Base-by-base conservation (phyloP, 208 protist genomes). In the Wallacemonas rigidus region DNA sequence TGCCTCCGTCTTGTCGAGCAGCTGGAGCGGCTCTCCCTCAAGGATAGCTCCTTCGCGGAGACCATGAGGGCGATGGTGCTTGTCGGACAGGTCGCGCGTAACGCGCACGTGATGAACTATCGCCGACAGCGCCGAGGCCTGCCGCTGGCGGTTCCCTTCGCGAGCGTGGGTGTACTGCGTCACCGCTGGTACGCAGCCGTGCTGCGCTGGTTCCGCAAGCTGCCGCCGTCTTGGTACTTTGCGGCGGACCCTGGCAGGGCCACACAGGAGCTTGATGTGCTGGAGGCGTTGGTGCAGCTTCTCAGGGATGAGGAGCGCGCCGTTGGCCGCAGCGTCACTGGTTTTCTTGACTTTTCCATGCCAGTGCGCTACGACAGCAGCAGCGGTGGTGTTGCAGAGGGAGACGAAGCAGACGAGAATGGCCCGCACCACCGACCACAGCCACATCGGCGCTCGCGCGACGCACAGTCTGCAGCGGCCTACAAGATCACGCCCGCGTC, bases 141-240 rank as follows among this genome's bases (percentile, higher is more conserved):
- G 2, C 40, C 76, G 38, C 65, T 70, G 1, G 47, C 88, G 6
- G 81, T 92, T n/a, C 74, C 88, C n/a, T 90, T 80, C 67, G 64
- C 85, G 11, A 84, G 77, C 15, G 79, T 96, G 64, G 87, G 82
- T 9, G 76, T 75, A 55, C 76, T 94, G 76, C 88, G 88, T 17
- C 87, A 93, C 77, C 83, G 85, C 17, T 91, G 78, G 73, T 96
- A 96, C 70, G 76, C 71, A 61, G 82, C 69, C 55, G 77, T 94
- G 53, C 78, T 96, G 71, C 91, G 85, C 60, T 96, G 91, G 91
- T 94, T 96, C 76, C 84, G 79, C 50, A 86, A 89, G 75, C 80
- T 61, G 43, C 91, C 88, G 51, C 88, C 88, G 43, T 87, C 82
- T 9, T 96, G 89, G 88, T 94, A 93, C 73, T 91, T 91, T 71